Base-by-base conservation (phyloP, 1,139 yeast species). In the Sugiyamaella xylanicola region DNA sequence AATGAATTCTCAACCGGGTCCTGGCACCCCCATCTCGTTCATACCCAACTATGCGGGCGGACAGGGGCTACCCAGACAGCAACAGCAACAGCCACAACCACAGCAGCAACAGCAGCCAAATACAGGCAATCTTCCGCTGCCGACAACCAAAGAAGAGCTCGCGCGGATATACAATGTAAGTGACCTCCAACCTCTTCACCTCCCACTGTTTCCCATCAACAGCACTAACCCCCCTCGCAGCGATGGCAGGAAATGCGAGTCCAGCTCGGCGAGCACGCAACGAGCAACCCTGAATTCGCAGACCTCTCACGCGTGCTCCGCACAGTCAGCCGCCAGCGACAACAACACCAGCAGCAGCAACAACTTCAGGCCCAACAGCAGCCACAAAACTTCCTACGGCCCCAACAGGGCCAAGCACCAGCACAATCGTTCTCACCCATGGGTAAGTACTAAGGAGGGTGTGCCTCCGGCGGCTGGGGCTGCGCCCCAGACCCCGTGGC, bases 211-310 rank as follows among this genome's bases (percentile, higher is more conserved):
- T 21, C 17, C 35, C 22, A 11, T 4, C 15, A 16, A 3, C 40
- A 37, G 22, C 11, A 29, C 46, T 44, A 36, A 37, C 32, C 3
- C 15, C 32, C 9, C 19, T 86, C 79, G 54, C 44, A 70, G 71
- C 70, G 75, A 36, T 72, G 71, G 70, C 72, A 70, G 53, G 56
- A 63, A 16, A 62, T 72, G 35, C 63, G 64, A 47, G 56, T 61
- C 16, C 70, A 65, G 39, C 67, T 70, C 35, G 73, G 74, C 22
- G 71, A 67, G n/a, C 65, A 62, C 35, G 70, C 69, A 20, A 85
- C 72, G 35, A 58, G 64, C 37, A 68, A 65, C 54, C 64, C 67
- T n/a, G 76, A 72, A 61, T 68, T 66, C 56, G 57, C 70, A 20
- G 71, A 70, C 54, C 56, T 72, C 36, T 61, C 71, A 37, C 62